Percentiles rank a stretch among this genome's conserved stretches.
phyloP scores from a whole-genome alignment of 768 basidiomycete species.

The Agrocybe pediades region DNA sequence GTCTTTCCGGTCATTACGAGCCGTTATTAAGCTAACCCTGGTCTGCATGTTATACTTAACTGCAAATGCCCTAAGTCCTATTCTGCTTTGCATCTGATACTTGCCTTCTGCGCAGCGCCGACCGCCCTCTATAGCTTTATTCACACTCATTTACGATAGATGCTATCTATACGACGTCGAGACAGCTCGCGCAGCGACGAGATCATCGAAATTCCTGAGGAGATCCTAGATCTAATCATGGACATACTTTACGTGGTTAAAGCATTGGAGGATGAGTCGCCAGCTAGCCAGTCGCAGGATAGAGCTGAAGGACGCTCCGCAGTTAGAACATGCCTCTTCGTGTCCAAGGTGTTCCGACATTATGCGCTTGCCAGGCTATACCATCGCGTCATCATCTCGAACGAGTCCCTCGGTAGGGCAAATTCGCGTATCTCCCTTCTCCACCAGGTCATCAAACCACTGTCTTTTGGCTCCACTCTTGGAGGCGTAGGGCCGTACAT shows the following conservation, averaged over 20 bases:
- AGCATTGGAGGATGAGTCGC: too few species aligned
- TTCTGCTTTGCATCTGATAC: too few species aligned
- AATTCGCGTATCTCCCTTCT: background rate
- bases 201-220: background rate
- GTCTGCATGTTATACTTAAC: too few species aligned
- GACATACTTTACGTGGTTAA: too few species aligned
- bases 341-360: background rate
- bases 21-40: too few species aligned
- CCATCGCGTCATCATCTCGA: background rate
- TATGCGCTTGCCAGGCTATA: background rate
- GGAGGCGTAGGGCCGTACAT: background rate
- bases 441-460: background rate
- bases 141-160: background rate
- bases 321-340: background rate
- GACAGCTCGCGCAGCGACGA: background rate
- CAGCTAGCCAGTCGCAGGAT: too few species aligned
- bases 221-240: background rate
- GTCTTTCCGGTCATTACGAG: too few species aligned
- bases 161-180: background rate
- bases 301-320: too few species aligned
- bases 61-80: too few species aligned
- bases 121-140: too few species aligned
- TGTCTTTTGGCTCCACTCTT: background rate
- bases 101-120: too few species aligned
- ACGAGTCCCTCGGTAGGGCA: background rate